phyloP scores from a whole-genome alignment of 2,329 filamentous ascomycete genomes.

The Lachnellula occidentalis region DNA sequence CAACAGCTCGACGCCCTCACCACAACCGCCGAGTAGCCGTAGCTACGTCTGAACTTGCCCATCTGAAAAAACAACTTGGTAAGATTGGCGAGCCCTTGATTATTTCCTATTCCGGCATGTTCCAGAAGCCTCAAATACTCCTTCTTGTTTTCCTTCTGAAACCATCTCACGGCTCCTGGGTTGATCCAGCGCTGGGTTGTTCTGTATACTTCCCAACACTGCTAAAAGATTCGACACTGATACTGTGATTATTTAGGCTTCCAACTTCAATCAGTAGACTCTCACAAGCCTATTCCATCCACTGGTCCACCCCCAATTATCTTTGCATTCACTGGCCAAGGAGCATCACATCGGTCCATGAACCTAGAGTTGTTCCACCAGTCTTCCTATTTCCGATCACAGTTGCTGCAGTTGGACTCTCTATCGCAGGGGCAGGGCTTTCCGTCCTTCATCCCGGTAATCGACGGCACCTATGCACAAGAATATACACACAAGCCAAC shows the following conservation, averaged over 20 bases:
- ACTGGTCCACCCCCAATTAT: constrained; percentile 32
- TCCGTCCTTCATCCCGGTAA: constrained; percentile 15
- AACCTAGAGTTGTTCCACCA: constrained; percentile 5
- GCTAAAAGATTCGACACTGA: neutral
- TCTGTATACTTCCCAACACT: neutral
- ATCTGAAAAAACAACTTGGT: constrained; percentile 33
- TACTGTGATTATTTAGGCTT: neutral
- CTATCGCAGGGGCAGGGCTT: constrained; percentile 10
- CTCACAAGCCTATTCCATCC: constrained; percentile 1
- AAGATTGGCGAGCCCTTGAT: neutral
- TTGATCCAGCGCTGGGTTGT: no score
- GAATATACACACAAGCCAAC: constrained; percentile 42
- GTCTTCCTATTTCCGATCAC: constrained; percentile 32
- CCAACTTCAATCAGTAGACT: constrained; percentile 7
- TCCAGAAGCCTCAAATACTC: no score
- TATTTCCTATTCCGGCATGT: no score
- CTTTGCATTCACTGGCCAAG: constrained; percentile 40
- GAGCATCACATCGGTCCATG: constrained; percentile 28
- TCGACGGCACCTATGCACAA: constrained; percentile 40
- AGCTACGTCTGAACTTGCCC: constrained; percentile 32
- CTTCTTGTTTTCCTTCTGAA: no score
- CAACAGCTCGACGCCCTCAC: constrained; percentile 45
- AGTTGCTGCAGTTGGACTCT: constrained; percentile 9
- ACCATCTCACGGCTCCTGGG: no score
- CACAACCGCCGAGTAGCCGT: constrained; percentile 49